Evolutionary conservation across 2,329 filamentous ascomycete genomes (phyloP).

Genomic region (Phialocephala sp.): DNA sequence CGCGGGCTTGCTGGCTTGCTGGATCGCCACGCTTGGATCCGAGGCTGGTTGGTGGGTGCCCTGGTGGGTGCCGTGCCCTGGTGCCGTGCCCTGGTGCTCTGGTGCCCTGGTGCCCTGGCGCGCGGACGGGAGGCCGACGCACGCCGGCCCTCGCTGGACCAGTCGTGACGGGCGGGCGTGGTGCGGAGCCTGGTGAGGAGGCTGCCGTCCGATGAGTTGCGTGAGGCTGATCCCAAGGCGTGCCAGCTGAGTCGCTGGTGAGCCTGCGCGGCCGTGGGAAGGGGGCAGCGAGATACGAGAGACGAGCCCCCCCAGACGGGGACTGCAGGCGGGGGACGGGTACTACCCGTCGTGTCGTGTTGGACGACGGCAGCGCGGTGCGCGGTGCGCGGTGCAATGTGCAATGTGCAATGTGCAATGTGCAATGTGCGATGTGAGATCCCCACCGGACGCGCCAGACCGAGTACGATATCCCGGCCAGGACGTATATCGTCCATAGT

Average conservation of each 20-base stretch:
- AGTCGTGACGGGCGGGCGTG: not conserved
- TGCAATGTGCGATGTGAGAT: too few species aligned
- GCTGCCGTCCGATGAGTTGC: conserved; percentile 19
- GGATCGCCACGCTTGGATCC: conserved; percentile 20
- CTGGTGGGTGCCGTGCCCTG: too few species aligned
- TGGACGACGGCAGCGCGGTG: not conserved
- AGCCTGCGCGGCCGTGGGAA: too few species aligned
- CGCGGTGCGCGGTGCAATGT: not conserved
- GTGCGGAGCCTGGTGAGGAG: not conserved
- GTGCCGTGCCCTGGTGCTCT: too few species aligned
- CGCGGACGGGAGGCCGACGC: not conserved
- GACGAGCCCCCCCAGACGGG: not conserved
- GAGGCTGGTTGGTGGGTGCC: conserved; percentile 8
- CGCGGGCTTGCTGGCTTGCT: not conserved
- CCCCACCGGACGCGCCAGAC: not conserved
- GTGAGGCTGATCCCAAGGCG: conserved; percentile 24
- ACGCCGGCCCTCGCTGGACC: not conserved
- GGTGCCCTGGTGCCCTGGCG: too few species aligned
- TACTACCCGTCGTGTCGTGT: conserved; percentile 3
- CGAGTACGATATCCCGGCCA: not conserved
- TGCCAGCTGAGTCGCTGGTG: too few species aligned
- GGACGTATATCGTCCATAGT: not conserved
- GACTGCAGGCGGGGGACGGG: not conserved
- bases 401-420: too few species aligned
- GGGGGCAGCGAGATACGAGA: conserved; percentile 8